Conservation (phyloP, 805 yeast species). For the Naumovozyma castellii region DNA sequence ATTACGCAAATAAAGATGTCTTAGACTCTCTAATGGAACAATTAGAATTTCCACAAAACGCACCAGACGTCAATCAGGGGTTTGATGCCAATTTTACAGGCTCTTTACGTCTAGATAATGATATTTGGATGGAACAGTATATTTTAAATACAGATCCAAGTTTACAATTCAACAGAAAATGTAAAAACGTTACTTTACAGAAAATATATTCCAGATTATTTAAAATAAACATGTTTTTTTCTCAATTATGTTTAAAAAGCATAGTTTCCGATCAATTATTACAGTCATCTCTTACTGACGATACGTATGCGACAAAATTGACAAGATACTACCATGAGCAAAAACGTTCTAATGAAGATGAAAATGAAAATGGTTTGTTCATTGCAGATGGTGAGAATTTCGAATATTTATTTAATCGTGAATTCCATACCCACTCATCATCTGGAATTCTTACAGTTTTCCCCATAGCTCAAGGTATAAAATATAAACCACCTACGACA, state of each 20-base stretch:
- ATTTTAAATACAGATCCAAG: conserved; percentile 15
- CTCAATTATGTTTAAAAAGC: conserved; percentile 13
- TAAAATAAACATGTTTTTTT: conserved; percentile 18
- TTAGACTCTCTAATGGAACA: conserved; percentile 10
- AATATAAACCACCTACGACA: conserved; percentile 18
- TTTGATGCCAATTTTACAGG: conserved; percentile 27
- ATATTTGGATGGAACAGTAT: conserved; percentile 21
- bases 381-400: conserved; percentile 14
- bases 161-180: conserved; percentile 12
- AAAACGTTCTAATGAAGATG: not conserved
- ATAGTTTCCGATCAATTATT: conserved; percentile 5
- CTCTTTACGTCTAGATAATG: conserved; percentile 8
- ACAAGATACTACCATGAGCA: conserved; percentile 13
- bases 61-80: conserved; percentile 11
- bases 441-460: conserved; percentile 23
- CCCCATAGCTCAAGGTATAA: conserved; percentile 21
- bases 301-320: conserved; percentile 10
- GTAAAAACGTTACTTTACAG: conserved; percentile 8
- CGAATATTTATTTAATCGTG: conserved; percentile 11
- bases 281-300: conserved; percentile 1
- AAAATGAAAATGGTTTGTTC: conserved; percentile 1
- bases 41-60: conserved; percentile 1
- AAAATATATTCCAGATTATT: conserved; percentile 15
- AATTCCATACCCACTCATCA: conserved; percentile 11
- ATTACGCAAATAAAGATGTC: conserved; percentile 21